Evolutionary conservation across 495 filamentous ascomycete genomes (phyloP).

Genomic region (Margaritispora aquatica): DNA sequence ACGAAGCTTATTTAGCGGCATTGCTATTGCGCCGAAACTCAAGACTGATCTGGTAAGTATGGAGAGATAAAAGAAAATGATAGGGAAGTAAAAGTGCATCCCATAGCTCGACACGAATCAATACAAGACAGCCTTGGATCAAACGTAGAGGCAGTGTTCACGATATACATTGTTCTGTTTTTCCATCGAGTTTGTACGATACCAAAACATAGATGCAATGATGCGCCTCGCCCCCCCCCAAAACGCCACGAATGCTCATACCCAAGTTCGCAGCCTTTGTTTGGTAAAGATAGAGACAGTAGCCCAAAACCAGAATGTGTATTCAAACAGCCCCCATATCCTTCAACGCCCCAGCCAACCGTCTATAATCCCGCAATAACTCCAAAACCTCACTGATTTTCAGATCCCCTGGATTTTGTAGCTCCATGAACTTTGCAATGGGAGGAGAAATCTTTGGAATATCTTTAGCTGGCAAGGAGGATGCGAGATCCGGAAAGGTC

Average conservation of each 20-base stretch:
- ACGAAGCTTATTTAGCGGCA: too few relatives aligned
- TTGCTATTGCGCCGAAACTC: too few relatives aligned
- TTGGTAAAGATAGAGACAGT: neutral
- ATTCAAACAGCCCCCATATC: constrained; percentile 49
- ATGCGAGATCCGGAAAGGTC: constrained; percentile 55
- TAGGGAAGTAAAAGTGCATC: too few relatives aligned
- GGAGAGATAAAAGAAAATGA: too few relatives aligned
- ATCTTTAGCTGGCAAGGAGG: constrained; percentile 42
- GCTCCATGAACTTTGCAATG: constrained; percentile 73
- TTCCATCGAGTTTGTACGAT: neutral
- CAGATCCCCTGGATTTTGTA: constrained; percentile 70
- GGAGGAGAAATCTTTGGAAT: constrained; percentile 59
- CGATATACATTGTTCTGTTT: neutral
- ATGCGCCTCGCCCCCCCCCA: neutral
- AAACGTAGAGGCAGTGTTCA: too few relatives aligned
- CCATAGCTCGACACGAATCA: too few relatives aligned
- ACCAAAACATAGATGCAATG: neutral
- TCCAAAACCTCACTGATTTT: constrained; percentile 75
- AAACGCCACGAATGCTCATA: neutral
- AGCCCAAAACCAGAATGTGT: neutral
- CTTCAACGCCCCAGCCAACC: constrained; percentile 64
- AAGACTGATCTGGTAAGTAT: too few relatives aligned
- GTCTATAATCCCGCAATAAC: constrained; percentile 80
- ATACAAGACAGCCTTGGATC: too few relatives aligned
- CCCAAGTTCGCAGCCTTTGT: neutral